Base-by-base conservation (phyloP, 495 filamentous ascomycete genomes). In the Xylaria palmicola region DNA sequence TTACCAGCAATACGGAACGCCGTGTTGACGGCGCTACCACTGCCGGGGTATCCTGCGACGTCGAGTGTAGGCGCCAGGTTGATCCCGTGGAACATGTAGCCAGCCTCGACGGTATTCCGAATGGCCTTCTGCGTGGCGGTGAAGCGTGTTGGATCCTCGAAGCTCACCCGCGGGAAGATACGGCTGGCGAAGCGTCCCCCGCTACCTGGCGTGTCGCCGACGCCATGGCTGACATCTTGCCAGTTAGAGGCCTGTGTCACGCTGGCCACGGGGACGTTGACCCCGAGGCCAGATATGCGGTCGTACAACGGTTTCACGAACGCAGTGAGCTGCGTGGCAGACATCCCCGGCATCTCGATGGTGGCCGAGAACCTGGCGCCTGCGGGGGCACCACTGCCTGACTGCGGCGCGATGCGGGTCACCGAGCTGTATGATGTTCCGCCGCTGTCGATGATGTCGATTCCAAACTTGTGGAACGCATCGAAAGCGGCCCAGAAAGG, bases 121-220 rank as follows among this genome's bases (percentile, higher is more conserved):
- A 79, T 62, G 0, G 80, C 75, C 6, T 60, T 59, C 48, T 78
- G 69, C 29, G 79, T 79, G 7, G 63, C 62, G 50, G 69, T 68
- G 45, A 83, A 74, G 0, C 69, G 57, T 0, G 56, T 52, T 0
- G 64, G 47, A 41, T 69, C 62, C 8, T 73, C 74, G 45, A 70
- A 82, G 62, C 76, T 77, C 4, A 59, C 60, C 1, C 80, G 75
- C 0, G 81, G 82, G 62, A 84, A 76, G 0, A 85, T 73, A 2
- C 82, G 79, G 1, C 80, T 83, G 4, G 75, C 81, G 43, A 76
- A 78, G 13, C 69, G 70, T 4, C 49, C 44, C 39, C 62, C 71
- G 8, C 27, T 58, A 8, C 65, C 62, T 0, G 71, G 73, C 6
- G 20, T 44, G 27, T 66, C 70, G 19, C 68, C 71, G 15, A 37